Base-by-base conservation (phyloP, 2,329 filamentous ascomycete genomes). In the Fusarium sp. region DNA sequence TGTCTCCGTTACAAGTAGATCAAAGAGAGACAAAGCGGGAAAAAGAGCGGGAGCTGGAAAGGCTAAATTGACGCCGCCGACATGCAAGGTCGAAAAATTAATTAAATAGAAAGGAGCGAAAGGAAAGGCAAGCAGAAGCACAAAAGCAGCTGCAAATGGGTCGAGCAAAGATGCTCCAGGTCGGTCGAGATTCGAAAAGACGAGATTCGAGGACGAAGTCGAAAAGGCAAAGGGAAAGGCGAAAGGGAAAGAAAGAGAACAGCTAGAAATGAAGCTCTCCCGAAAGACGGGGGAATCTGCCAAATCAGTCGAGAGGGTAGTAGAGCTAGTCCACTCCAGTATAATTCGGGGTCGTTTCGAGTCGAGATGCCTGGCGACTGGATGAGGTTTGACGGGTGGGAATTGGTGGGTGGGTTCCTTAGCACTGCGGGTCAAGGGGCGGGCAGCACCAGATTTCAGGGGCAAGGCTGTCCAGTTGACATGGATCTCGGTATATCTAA, bases 1-100 rank as follows among this genome's bases (percentile, higher is more conserved):
- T 76, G 82, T 81, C 67, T 77, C 66, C 44, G 61, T 67, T 49
- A 69, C 54, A 64, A 60, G 68, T 60, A 64, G 62, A 61, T 75
- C 58, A 58, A 47, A 44, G 53, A 65, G 43, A 61, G 44, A 62
- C 40, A 69, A 69, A 50, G 42, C 40, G 46, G 40, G 40, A 42
- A 37, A 62, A 37, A 42, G 52, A 53, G 35, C 40, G 44, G 28
- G 50, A 69, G 58, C 49, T 69, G 44, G 40, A 33, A 64, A 35
- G 33, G 65, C 60, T 50, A 54, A 50, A 50, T 46, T 56, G 33
- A 43, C 28, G 47, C 61, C 44, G 38, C 44, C 38, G 44, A 47
- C 69, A 68, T 56, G 47, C 60, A 59, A 60, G 42, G 58, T 30
- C 23, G 43, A 49, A 50, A 52, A 50, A 52, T 50, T 23, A 67